Conservation (phyloP, 2,329 filamentous ascomycete genomes). For the Lachnellula suecica region DNA sequence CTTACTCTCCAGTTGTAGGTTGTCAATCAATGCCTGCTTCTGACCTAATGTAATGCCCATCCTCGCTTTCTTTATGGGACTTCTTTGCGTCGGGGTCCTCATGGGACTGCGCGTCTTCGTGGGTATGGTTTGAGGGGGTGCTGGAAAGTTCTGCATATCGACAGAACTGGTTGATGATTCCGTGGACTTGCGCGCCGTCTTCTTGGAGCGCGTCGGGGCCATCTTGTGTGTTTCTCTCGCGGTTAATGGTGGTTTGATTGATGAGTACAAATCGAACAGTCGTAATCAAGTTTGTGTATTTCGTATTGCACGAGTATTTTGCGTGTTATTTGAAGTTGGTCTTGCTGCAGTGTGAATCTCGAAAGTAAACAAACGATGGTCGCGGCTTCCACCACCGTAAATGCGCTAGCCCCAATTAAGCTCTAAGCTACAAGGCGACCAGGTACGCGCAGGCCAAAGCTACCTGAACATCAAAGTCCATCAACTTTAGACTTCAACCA, state of each 20-base stretch:
- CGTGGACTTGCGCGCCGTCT: slow-evolving; percentile 41
- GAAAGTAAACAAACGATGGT: slow-evolving; percentile 41
- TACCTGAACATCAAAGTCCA: slow-evolving; percentile 21
- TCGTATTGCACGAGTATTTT: neutral
- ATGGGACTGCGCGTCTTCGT: slow-evolving; percentile 39
- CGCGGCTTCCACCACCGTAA: slow-evolving; percentile 18
- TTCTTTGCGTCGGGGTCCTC: slow-evolving; percentile 43
- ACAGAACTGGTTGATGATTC: slow-evolving; percentile 28
- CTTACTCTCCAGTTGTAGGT: slow-evolving; percentile 84
- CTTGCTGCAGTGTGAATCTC: slow-evolving; percentile 7
- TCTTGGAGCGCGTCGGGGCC: slow-evolving; percentile 46
- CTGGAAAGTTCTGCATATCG: slow-evolving; percentile 29
- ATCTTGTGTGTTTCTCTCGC: slow-evolving; percentile 32
- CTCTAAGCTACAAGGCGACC: slow-evolving; percentile 21
- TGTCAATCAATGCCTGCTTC: slow-evolving; percentile 86
- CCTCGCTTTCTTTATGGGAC: slow-evolving; percentile 62
- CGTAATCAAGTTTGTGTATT: no score
- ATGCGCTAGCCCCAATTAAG: slow-evolving; percentile 17
- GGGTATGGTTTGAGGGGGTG: slow-evolving; percentile 24
- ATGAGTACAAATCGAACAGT: no score
- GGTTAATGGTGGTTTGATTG: neutral
- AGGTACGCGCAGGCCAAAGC: slow-evolving; percentile 29
- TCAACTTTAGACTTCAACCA: slow-evolving; percentile 2
- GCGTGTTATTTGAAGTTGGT: neutral
- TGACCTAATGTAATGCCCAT: slow-evolving; percentile 66